These are phyloP conservation scores for Pseudopyrenochaeta lycopersici DNA, from an alignment of 2,329 filamentous ascomycete genomes.

Conservation along the genomic window DNA sequence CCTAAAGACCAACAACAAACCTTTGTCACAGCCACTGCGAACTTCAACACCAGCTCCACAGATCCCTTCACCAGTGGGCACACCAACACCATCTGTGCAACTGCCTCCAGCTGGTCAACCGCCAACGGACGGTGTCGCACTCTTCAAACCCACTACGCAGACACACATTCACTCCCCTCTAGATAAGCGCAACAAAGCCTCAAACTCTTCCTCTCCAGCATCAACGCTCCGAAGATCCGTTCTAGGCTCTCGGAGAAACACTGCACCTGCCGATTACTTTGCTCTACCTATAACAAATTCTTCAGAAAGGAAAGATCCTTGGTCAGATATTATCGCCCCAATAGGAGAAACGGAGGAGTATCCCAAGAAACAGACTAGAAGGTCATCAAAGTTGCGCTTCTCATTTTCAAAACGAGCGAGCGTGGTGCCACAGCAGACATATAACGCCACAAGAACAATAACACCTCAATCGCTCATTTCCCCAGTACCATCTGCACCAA, in stretches of 20 bases:
- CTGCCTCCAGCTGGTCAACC: background rate
- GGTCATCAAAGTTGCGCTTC: background rate
- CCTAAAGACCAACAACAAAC: background rate
- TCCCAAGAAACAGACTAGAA: too few relatives aligned
- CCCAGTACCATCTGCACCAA: background rate
- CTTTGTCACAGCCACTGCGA: background rate
- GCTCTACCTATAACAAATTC: background rate
- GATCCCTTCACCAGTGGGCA: background rate
- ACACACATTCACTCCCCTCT: constrained; percentile 2
- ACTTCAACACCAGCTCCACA: background rate
- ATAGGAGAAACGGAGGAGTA: background rate
- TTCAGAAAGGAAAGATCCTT: background rate
- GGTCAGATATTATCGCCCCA: too few relatives aligned
- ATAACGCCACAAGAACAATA: background rate
- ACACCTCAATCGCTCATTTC: background rate
- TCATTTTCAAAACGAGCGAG: background rate
- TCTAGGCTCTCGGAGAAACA: background rate
- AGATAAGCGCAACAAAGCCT: constrained; percentile 2
- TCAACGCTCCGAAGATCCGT: background rate
- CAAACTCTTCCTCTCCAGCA: background rate
- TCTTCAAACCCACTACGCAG: constrained; percentile 3
- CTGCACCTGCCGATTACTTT: background rate
- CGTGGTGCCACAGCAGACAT: background rate
- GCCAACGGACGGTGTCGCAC: background rate
- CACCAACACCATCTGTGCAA: background rate